A percentile compares a stretch with the other conserved stretches of the same genome.
Evolutionary conservation across 352 stramenopile genomes (phyloP).

Genomic region (Pythium aquatile): DNA sequence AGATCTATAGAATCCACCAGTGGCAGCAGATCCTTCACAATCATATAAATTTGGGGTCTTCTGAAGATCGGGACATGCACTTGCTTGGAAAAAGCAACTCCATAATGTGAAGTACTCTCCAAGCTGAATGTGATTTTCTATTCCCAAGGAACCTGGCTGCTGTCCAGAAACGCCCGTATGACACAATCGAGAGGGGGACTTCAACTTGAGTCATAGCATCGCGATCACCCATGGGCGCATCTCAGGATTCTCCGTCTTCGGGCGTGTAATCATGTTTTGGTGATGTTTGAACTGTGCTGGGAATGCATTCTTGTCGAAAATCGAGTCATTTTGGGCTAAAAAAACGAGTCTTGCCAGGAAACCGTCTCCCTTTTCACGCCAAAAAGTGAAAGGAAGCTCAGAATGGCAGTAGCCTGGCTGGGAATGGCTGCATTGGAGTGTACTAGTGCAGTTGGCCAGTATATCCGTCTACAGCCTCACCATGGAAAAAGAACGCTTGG

Average conservation of each 20-base stretch:
- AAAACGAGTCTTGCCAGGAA: no score
- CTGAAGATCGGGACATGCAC: no score
- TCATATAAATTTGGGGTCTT: not conserved
- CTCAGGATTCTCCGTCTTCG: not conserved
- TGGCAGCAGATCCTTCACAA: not conserved
- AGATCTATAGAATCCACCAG: not conserved
- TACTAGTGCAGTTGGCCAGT: no score
- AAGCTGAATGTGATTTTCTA: not conserved
- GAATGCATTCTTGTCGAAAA: no score
- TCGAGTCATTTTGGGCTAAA: no score
- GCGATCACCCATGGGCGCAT: not conserved
- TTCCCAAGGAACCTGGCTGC: not conserved
- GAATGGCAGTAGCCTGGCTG: no score
- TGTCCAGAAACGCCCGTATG: not conserved
- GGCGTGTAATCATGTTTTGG: not conserved
- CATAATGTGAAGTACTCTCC: not conserved
- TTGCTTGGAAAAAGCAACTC: not conserved
- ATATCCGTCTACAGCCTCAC: not conserved
- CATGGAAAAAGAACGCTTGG: not conserved
- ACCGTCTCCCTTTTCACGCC: no score
- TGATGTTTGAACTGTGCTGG: not conserved
- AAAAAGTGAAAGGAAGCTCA: no score
- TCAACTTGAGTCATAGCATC: not conserved
- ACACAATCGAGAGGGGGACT: not conserved
- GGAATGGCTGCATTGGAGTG: no score